Evolutionary conservation across 2,329 filamentous ascomycete species (phyloP).

Genomic region (Furcasterigmium furcatum): DNA sequence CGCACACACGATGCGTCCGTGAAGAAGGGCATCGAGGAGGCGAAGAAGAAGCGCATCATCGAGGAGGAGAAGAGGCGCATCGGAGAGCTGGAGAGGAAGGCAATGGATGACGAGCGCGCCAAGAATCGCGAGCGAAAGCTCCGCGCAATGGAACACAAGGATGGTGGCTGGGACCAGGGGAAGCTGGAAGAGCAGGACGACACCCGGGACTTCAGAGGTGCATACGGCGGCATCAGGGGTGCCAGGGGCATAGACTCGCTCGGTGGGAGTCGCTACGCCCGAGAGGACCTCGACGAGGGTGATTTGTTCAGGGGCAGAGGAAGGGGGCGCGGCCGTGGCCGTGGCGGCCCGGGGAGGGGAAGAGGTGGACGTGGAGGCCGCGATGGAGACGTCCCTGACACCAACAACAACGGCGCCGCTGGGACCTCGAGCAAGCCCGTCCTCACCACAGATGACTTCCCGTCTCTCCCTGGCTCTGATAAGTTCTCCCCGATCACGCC

Average conservation of each 20-base stretch:
- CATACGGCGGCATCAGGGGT: slow-evolving; percentile 36
- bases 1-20: slow-evolving; percentile 51
- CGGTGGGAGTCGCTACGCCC: slow-evolving; percentile 38
- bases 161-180: slow-evolving; percentile 57
- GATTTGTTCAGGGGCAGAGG: slow-evolving; percentile 4
- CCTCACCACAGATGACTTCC: slow-evolving; percentile 33
- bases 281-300: slow-evolving; percentile 22
- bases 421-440: slow-evolving; percentile 22
- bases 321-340: slow-evolving; percentile 24
- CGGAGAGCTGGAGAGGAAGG: slow-evolving; percentile 48
- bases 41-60: slow-evolving; percentile 44
- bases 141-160: slow-evolving; percentile 51
- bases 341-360: slow-evolving; percentile 26
- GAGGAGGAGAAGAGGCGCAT: slow-evolving; percentile 48
- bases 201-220: slow-evolving; percentile 36
- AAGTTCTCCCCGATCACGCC: slow-evolving; percentile 29
- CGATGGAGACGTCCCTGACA: slow-evolving; percentile 14
- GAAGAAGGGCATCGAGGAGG: slow-evolving; percentile 52
- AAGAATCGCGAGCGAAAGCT: slow-evolving; percentile 60
- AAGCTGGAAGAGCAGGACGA: slow-evolving; percentile 43
- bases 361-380: slow-evolving; percentile 26
- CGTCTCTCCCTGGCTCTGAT: slow-evolving; percentile 26
- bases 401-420: slow-evolving; percentile 12
- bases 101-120: slow-evolving; percentile 57
- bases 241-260: slow-evolving; percentile 29